These are phyloP conservation scores for Sporodiniella umbellata DNA, from an alignment of 371 early-diverging fungal species.

Conservation along the genomic window DNA sequence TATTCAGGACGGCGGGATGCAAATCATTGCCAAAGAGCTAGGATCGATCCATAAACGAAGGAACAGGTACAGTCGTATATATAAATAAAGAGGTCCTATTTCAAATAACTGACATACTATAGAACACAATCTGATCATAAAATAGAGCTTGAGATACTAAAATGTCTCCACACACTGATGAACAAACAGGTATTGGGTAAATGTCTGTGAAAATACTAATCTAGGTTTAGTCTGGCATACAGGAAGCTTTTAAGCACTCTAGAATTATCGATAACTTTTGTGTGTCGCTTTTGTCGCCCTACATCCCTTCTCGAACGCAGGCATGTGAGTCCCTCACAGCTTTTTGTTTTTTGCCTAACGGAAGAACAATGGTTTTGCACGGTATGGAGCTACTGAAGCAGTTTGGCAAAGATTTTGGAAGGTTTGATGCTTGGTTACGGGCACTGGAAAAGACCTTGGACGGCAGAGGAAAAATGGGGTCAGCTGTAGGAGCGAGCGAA, in stretches of 20 bases:
- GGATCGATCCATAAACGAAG: slow-evolving; percentile 46
- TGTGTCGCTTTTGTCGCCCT: slow-evolving; percentile 76
- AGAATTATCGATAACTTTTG: slow-evolving; percentile 68
- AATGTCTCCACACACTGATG: slow-evolving; percentile 73
- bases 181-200: slow-evolving; percentile 73
- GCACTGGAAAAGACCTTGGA: slow-evolving; percentile 69
- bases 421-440: slow-evolving; percentile 76
- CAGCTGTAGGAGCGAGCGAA: slow-evolving; percentile 69
- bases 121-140: slow-evolving; percentile 66
- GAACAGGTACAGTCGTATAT: slow-evolving; percentile 24
- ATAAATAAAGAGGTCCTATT: no score
- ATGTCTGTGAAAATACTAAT: neutral
- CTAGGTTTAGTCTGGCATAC: slow-evolving; percentile 29
- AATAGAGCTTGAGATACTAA: slow-evolving; percentile 78
- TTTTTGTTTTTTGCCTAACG: slow-evolving; percentile 71
- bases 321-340: slow-evolving; percentile 81
- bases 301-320: slow-evolving; percentile 69
- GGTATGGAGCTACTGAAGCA: slow-evolving; percentile 50
- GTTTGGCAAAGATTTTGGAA: slow-evolving; percentile 40
- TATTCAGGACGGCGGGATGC: slow-evolving; percentile 66
- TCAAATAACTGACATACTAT: neutral
- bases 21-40: slow-evolving; percentile 61
- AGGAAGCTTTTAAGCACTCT: slow-evolving; percentile 43
- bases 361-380: slow-evolving; percentile 31
- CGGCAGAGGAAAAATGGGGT: slow-evolving; percentile 76